Percentiles rank a stretch among this genome's conserved stretches.
These are phyloP conservation scores for Fusarium sp. DNA, from an alignment of 2,329 filamentous ascomycete species.

Conservation along the genomic window DNA sequence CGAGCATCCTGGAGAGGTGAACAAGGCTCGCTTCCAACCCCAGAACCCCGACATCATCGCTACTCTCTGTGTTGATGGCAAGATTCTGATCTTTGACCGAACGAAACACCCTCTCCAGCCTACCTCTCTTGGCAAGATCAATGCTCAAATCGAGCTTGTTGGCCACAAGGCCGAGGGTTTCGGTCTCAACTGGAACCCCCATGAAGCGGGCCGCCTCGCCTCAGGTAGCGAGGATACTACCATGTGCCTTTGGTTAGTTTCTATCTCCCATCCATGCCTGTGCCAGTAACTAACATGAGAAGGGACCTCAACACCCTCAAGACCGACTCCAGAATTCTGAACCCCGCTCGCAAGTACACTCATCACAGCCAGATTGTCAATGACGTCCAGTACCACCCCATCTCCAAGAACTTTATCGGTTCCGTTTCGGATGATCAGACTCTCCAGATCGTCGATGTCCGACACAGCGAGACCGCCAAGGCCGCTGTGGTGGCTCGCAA, in stretches of 20 bases:
- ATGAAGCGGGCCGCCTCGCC: slow-evolving; percentile 82
- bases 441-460: slow-evolving; percentile 90
- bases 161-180: slow-evolving; percentile 93
- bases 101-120: slow-evolving; percentile 90
- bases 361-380: slow-evolving; percentile 95
- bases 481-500: slow-evolving; percentile 76
- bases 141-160: slow-evolving; percentile 84
- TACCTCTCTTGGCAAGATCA: slow-evolving; percentile 71
- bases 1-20: slow-evolving; percentile 95
- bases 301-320: slow-evolving; percentile 86
- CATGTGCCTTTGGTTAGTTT: slow-evolving; percentile 84
- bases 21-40: slow-evolving; percentile 97
- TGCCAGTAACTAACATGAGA: slow-evolving; percentile 24
- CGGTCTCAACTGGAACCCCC: slow-evolving; percentile 91
- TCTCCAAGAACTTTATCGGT: slow-evolving; percentile 86
- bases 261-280: slow-evolving; percentile 2
- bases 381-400: slow-evolving; percentile 94
- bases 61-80: slow-evolving; percentile 88
- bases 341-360: slow-evolving; percentile 80
- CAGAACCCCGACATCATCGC: slow-evolving; percentile 98
- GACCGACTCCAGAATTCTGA: slow-evolving; percentile 75
- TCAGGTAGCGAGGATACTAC: slow-evolving; percentile 94
- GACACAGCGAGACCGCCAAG: slow-evolving; percentile 72
- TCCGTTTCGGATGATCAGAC: slow-evolving; percentile 96
- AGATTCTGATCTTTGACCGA: slow-evolving; percentile 92